Evolutionary conservation across 495 filamentous ascomycete genomes (phyloP).

Genomic region (Xylaria scruposa): DNA sequence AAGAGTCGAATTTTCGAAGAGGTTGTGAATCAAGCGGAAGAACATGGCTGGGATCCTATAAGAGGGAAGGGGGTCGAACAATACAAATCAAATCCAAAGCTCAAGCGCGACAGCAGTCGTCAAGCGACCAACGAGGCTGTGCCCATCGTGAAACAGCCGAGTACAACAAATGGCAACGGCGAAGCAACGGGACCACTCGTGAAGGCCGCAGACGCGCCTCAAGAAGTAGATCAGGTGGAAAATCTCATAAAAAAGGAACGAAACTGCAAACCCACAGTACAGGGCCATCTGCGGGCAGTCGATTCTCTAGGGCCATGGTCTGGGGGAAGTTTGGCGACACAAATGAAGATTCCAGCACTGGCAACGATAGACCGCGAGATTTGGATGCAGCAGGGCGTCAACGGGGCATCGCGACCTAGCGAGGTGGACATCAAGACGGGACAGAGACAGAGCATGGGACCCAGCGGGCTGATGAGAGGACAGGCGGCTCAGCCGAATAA

Average conservation of each 20-base stretch:
- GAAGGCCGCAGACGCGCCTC: constrained; percentile 52
- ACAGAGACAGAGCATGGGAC: constrained; percentile 66
- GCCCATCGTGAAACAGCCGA: constrained; percentile 26
- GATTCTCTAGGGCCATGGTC: constrained; percentile 89
- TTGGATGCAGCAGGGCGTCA: constrained; percentile 77
- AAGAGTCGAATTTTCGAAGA: constrained; percentile 82
- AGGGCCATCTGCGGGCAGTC: constrained; percentile 72
- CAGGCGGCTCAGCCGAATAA: constrained; percentile 64
- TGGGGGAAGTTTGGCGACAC: constrained; percentile 81
- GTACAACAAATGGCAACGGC: constrained; percentile 29
- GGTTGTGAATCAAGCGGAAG: constrained; percentile 65
- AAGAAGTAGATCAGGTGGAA: constrained; percentile 68
- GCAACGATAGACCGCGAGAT: constrained; percentile 86
- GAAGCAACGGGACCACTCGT: constrained; percentile 26
- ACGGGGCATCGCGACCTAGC: constrained; percentile 69
- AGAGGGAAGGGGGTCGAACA: constrained; percentile 66
- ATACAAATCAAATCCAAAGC: constrained; percentile 58
- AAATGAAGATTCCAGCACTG: constrained; percentile 77
- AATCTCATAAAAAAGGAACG: constrained; percentile 62
- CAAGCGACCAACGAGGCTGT: constrained; percentile 38
- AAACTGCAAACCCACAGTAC: constrained; percentile 53
- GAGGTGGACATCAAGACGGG: constrained; percentile 63
- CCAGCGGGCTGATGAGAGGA: constrained; percentile 59
- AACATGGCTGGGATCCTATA: constrained; percentile 79
- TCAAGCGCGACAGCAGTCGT: constrained; percentile 45